Evolutionary conservation across 202 grass and related monocot genomes (phyloP).

Genomic region (Carex sylvatica): DNA sequence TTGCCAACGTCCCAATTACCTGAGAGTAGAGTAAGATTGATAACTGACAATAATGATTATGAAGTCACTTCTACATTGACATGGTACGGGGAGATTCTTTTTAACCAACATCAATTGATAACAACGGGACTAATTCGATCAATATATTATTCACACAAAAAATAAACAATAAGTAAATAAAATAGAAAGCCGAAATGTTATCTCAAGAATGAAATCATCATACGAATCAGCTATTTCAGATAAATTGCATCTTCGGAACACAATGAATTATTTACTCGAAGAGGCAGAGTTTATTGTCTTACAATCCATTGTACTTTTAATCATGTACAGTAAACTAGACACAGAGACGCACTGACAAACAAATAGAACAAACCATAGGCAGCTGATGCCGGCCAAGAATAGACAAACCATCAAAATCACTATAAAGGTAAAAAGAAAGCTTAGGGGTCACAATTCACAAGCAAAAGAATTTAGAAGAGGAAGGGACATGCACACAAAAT

Average conservation of each 20-base stretch:
- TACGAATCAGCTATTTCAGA: not conserved
- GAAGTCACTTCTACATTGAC: not conserved
- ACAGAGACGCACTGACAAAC: constrained; percentile 9
- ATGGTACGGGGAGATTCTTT: not conserved
- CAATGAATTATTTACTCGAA: constrained; percentile 8
- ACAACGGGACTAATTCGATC: not conserved
- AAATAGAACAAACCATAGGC: constrained; percentile 21
- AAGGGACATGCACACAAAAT: constrained; percentile 14
- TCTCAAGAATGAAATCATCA: not conserved
- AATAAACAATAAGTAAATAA: not conserved
- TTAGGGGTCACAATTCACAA: constrained; percentile 23
- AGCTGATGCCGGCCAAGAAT: constrained; percentile 1
- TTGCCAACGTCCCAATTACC: not conserved
- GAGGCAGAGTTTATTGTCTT: not conserved
- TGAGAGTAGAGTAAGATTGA: not conserved
- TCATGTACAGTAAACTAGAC: constrained; percentile 28
- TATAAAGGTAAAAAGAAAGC: constrained; percentile 10
- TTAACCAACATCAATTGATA: not conserved
- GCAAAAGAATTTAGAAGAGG: constrained; percentile 13
- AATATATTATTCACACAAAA: not conserved
- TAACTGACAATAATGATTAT: not conserved
- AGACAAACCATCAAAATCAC: constrained; percentile 13
- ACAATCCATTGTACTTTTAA: constrained; percentile 4
- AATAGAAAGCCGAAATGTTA: not conserved
- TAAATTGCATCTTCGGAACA: constrained; percentile 9